Evolutionary conservation across 2,329 filamentous ascomycete species (phyloP).

Genomic region (Aspergillus sp.): DNA sequence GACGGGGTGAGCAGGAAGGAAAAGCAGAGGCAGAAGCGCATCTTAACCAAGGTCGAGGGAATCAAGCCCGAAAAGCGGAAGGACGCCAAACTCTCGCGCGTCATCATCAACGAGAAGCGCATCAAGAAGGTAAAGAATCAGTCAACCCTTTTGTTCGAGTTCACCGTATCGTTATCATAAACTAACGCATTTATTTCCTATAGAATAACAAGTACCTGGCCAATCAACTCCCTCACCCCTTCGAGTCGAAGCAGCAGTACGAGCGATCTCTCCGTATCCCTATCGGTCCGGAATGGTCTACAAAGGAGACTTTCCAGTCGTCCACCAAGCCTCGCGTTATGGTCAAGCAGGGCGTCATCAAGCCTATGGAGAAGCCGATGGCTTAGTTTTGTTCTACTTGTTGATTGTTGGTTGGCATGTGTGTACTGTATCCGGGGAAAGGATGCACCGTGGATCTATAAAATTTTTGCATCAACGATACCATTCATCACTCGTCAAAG

Average conservation of each 20-base stretch:
- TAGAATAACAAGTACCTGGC: conserved; percentile 87
- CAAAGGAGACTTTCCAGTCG: conserved; percentile 91
- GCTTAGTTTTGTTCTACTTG: conserved; percentile 34
- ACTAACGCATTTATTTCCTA: conserved; percentile 11
- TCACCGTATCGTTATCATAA: not conserved
- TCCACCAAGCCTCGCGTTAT: conserved; percentile 85
- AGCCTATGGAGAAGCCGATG: conserved; percentile 78
- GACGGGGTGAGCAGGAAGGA: conserved; percentile 73
- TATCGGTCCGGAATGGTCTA: conserved; percentile 91
- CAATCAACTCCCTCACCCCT: conserved; percentile 79
- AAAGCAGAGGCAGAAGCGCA: conserved; percentile 57
- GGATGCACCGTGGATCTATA: not conserved
- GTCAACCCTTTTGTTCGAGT: not conserved
- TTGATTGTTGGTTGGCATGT: not conserved
- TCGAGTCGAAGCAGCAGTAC: conserved; percentile 84
- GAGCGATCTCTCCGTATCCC: conserved; percentile 84
- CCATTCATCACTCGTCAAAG: not conserved
- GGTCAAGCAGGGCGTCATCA: conserved; percentile 86
- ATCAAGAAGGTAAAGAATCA: conserved; percentile 70
- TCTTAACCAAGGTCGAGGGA: conserved; percentile 57
- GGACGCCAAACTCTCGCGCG: conserved; percentile 76
- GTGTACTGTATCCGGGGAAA: no score
- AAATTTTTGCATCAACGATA: not conserved
- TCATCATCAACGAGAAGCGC: conserved; percentile 90
- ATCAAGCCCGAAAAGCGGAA: conserved; percentile 74